These are phyloP conservation scores for Epichloe sp. DNA, from an alignment of 2,329 filamentous ascomycete species.

Conservation along the genomic window DNA sequence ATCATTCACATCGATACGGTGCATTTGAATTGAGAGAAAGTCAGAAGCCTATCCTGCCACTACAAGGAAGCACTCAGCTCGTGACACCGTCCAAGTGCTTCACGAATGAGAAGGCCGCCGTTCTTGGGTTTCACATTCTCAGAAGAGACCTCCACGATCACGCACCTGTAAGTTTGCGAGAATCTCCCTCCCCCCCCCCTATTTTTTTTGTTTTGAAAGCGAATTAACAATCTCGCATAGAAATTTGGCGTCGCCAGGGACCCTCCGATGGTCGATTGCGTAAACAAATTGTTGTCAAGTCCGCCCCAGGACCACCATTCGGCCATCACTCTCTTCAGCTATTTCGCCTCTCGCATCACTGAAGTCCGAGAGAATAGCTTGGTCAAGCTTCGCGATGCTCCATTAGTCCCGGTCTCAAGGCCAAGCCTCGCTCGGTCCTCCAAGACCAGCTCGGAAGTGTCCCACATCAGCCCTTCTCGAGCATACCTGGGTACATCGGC, in stretches of 20 bases:
- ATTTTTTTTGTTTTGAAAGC: neutral
- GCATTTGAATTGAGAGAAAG: slow-evolving; percentile 44
- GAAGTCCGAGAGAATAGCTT: slow-evolving; percentile 55
- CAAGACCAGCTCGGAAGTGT: slow-evolving; percentile 21
- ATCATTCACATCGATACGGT: slow-evolving; percentile 64
- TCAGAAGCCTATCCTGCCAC: slow-evolving; percentile 53
- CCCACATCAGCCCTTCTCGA: slow-evolving; percentile 48
- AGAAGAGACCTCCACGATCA: slow-evolving; percentile 64
- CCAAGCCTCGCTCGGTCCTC: slow-evolving; percentile 15
- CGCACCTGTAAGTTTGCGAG: slow-evolving; percentile 35
- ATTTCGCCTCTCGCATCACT: slow-evolving; percentile 64
- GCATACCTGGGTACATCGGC: slow-evolving; percentile 66
- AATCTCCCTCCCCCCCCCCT: fast-evolving
- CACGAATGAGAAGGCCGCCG: slow-evolving; percentile 60
- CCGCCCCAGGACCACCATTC: slow-evolving; percentile 56
- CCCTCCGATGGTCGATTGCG: slow-evolving; percentile 65
- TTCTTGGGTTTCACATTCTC: slow-evolving; percentile 73
- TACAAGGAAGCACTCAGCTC: slow-evolving; percentile 55
- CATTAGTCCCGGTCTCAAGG: slow-evolving; percentile 56
- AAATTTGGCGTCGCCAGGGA: slow-evolving; percentile 81
- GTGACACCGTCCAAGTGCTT: slow-evolving; percentile 68
- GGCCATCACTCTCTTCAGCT: slow-evolving; percentile 64
- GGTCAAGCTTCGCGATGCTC: slow-evolving; percentile 46
- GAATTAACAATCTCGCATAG: slow-evolving; percentile 12
- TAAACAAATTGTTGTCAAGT: slow-evolving; percentile 55